Evolutionary conservation across 257 asterid genomes (phyloP), one percentile per base, ranked within the genome.

Genomic region (Solanum paucissectum): DNA sequence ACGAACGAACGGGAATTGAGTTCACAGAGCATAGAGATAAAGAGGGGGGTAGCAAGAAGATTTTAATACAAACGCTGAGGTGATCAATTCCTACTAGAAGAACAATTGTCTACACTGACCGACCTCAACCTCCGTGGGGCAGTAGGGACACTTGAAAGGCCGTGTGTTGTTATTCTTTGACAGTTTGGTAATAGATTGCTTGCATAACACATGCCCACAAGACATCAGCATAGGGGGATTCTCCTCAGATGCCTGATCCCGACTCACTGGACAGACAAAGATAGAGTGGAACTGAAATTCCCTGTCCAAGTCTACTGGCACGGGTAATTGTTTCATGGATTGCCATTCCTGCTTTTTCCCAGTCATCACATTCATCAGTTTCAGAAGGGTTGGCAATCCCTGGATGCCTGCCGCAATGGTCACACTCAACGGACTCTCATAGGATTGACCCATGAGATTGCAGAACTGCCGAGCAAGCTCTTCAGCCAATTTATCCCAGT

Each of bases 121-220:
- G 68, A 95, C 95, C 90, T 93, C 95, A 69, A 95, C 98, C 89
- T 94, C 98, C 8, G 95, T 86, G 0, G 99, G 99, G 86, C 99
- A 97, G 86, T 95, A 95, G 4, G 99, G 98, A 90, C 99, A 97
- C 92, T 95, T 95, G 94, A 97, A 95, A 3, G 95, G 98, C 91
- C 98, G 89, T 0, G 98, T 91, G 92, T 87, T 92, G 89, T 93
- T 96, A 86, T 95, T 95, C 86, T 95, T 97, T 37, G 99, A 95
- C 90, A 95, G 90, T 93, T 95, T 95, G 58, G 96, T 92, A 69
- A 97, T 95, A 25, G 99, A 95, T 62, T 93, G 98, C 94, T 91
- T 97, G 93, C 98, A 97, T 38, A 95, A 90, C 16, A 95, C 99
- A 89, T 97, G 99, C 75, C 99, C 98, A 42, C 99, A 97, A 6